Conservation (phyloP, 2,329 filamentous ascomycete genomes). For the Botryosphaeria dothidea region DNA sequence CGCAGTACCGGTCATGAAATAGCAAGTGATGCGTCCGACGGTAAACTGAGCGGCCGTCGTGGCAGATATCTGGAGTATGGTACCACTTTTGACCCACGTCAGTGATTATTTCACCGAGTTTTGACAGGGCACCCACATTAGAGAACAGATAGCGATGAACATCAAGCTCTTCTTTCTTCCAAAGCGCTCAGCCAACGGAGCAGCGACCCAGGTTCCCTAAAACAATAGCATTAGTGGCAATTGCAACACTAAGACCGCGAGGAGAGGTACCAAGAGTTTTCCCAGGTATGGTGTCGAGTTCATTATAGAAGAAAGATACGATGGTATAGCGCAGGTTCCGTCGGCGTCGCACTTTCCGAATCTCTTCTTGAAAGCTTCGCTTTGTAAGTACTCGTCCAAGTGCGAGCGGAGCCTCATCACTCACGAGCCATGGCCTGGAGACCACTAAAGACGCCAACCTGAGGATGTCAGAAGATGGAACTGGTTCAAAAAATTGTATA, state of each 20-base stretch:
- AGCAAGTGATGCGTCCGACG: slow-evolving; percentile 9
- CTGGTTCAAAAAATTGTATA: no score
- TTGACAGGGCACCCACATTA: not conserved
- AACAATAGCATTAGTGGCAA: not conserved
- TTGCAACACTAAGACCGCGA: not conserved
- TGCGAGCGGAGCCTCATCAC: not conserved
- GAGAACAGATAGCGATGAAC: slow-evolving; percentile 10
- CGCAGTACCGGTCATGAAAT: slow-evolving; percentile 9
- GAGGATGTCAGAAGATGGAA: not conserved
- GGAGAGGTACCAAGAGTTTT: slow-evolving; percentile 7
- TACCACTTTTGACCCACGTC: not conserved
- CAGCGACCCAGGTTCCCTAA: slow-evolving; percentile 13
- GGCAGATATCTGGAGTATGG: slow-evolving; percentile 5
- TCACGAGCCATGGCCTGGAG: slow-evolving; percentile 11
- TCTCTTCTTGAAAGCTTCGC: slow-evolving; percentile 1
- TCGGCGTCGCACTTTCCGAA: slow-evolving; percentile 5
- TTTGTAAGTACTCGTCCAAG: not conserved
- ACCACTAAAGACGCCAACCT: slow-evolving; percentile 14
- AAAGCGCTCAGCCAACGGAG: slow-evolving; percentile 13
- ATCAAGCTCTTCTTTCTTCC: slow-evolving; percentile 13
- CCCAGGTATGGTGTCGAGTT: slow-evolving; percentile 14
- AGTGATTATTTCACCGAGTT: not conserved
- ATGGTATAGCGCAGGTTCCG: slow-evolving; percentile 8
- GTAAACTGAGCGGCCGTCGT: slow-evolving; percentile 10
- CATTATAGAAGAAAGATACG: slow-evolving; percentile 11